A percentile compares a stretch with the other conserved stretches of the same genome.
Evolutionary conservation across 305 asterid species (phyloP).

Genomic region (Fraxinus dipetala): DNA sequence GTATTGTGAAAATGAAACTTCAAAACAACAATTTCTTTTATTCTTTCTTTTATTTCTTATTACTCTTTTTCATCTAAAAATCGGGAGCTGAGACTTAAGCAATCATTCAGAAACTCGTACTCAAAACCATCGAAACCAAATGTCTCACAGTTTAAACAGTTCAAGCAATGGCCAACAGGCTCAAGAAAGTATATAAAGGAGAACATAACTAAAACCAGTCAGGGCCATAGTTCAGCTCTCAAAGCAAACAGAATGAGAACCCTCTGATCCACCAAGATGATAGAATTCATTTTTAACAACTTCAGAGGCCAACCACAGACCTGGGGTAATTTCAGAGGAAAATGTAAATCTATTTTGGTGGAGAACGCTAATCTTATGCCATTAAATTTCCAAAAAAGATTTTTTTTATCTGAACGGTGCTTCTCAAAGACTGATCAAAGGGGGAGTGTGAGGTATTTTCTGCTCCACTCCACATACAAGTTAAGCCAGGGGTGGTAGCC

Average conservation of each 20-base stretch:
- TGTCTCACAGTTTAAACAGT: slow-evolving; percentile 14
- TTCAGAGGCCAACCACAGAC: background rate
- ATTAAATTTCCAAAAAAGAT: background rate
- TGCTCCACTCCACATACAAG: background rate
- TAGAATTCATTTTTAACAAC: background rate
- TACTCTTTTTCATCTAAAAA: background rate
- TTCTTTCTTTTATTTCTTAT: background rate
- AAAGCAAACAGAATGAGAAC: slow-evolving; percentile 6
- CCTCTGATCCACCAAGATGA: slow-evolving; percentile 18
- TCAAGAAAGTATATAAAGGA: background rate
- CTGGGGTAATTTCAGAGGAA: background rate
- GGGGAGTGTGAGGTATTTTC: background rate
- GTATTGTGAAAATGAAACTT: background rate
- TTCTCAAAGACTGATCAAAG: background rate
- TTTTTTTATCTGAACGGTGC: background rate
- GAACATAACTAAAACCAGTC: slow-evolving; percentile 1
- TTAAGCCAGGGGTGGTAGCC: background rate
- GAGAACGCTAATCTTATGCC: background rate
- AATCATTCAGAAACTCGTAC: background rate
- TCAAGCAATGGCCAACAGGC: background rate
- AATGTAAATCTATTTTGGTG: background rate
- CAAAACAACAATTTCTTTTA: background rate
- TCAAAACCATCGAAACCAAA: background rate
- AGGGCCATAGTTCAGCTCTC: slow-evolving; percentile 10
- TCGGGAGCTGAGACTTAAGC: background rate